A percentile compares a stretch with the other conserved stretches of the same genome.
Evolutionary conservation across 2,329 filamentous ascomycete genomes (phyloP).

Genomic region (Talaromyces sp.): DNA sequence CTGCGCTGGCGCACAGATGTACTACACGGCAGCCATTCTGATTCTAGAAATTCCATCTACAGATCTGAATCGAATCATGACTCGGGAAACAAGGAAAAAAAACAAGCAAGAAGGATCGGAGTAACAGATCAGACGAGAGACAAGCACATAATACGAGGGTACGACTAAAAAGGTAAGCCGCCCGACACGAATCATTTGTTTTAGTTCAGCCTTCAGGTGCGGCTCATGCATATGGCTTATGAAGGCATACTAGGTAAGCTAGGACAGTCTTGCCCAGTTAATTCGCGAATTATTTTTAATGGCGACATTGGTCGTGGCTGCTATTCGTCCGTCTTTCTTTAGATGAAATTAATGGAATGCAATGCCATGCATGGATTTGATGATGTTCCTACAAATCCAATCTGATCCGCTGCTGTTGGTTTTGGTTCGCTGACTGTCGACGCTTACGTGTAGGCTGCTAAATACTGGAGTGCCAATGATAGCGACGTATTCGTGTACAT

Average conservation of each 20-base stretch:
- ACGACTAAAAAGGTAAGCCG: background rate
- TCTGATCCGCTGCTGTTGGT: background rate
- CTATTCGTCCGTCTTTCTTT: background rate
- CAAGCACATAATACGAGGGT: background rate
- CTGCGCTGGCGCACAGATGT: background rate
- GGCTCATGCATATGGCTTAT: background rate
- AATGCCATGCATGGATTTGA: background rate
- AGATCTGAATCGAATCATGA: background rate
- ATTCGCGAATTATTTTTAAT: background rate
- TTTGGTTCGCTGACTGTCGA: background rate
- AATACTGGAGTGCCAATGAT: background rate
- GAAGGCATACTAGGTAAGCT: background rate
- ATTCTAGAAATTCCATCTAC: background rate
- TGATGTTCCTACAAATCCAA: background rate
- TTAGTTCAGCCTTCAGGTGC: background rate
- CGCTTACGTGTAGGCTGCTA: background rate
- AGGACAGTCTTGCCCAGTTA: background rate
- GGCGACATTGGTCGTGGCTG: background rate
- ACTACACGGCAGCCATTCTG: background rate
- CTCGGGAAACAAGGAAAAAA: background rate
- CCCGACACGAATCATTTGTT: background rate
- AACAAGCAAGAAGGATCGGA: background rate
- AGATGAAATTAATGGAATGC: background rate
- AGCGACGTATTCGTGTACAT: background rate
- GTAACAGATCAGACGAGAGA: background rate